A percentile compares a stretch with the other conserved stretches of the same genome.
phyloP scores from a whole-genome alignment of 495 filamentous ascomycete genomes.

The Endocarpon pusillum region DNA sequence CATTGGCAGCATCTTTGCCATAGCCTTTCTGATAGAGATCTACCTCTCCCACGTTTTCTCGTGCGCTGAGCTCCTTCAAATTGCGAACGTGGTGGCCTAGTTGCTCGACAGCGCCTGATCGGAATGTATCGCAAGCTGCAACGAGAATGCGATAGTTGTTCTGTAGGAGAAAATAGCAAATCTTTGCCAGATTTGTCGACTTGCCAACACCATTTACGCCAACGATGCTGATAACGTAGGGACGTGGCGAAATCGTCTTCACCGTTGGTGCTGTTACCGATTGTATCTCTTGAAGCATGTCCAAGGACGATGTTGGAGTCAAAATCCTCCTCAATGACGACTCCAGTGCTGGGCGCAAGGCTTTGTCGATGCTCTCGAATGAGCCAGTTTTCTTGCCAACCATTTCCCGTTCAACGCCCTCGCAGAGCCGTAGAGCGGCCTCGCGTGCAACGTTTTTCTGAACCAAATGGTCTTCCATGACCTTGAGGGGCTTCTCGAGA shows the following conservation, averaged over 20 bases:
- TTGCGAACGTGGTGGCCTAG: constrained; percentile 86
- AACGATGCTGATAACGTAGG: constrained; percentile 94
- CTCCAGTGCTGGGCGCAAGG: constrained; percentile 71
- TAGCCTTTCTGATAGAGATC: constrained; percentile 95
- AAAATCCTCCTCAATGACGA: constrained; percentile 83
- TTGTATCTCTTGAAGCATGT: constrained; percentile 85
- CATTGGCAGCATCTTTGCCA: constrained; percentile 88
- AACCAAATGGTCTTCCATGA: constrained; percentile 88
- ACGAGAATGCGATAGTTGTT: constrained; percentile 94
- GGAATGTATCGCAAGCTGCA: constrained; percentile 92
- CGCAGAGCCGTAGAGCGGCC: constrained; percentile 79
- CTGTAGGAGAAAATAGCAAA: constrained; percentile 91
- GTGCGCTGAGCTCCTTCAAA: constrained; percentile 62
- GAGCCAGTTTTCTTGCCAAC: constrained; percentile 80
- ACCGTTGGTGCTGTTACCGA: constrained; percentile 45
- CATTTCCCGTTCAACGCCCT: constrained; percentile 76
- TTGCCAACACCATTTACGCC: constrained; percentile 98
- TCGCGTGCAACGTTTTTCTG: constrained; percentile 94
- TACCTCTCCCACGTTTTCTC: constrained; percentile 61
- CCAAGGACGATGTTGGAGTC: constrained; percentile 85
- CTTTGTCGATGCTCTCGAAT: constrained; percentile 81
- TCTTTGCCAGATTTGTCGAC: constrained; percentile 90
- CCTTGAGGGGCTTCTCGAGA: constrained; percentile 77
- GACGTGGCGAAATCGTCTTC: constrained; percentile 39
- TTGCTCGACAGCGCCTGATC: constrained; percentile 93